Percentiles rank a stretch among this genome's conserved stretches.
These are phyloP conservation scores for Colletotrichum ledebouriae DNA, from an alignment of 2,329 filamentous ascomycete species.

Conservation along the genomic window DNA sequence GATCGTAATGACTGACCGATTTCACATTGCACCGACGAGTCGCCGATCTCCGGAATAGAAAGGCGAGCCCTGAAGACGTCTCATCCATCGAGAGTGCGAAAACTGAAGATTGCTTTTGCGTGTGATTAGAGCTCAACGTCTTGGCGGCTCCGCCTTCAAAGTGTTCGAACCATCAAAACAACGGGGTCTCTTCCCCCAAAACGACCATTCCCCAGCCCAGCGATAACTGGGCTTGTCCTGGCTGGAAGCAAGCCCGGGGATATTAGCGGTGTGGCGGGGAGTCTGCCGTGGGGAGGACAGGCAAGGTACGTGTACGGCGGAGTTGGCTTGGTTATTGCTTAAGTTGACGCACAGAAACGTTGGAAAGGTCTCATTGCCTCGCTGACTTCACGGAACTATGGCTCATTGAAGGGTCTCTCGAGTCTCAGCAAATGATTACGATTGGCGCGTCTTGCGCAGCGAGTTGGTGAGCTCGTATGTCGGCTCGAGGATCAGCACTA, in stretches of 20 bases:
- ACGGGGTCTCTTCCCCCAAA: constrained; percentile 4
- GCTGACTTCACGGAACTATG: too few relatives aligned
- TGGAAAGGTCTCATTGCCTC: neutral
- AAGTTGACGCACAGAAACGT: constrained; percentile 11
- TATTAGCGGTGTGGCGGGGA: constrained; percentile 18
- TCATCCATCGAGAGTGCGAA: neutral
- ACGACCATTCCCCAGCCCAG: neutral
- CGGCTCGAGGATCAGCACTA: too few relatives aligned
- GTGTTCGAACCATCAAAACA: constrained; percentile 1
- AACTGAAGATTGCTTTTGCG: constrained; percentile 14
- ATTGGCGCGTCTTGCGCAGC: too few relatives aligned
- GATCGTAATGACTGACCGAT: constrained; percentile 10
- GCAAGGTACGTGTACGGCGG: neutral
- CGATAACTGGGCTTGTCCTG: neutral
- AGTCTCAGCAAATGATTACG: too few relatives aligned
- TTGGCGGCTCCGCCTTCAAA: constrained; percentile 6
- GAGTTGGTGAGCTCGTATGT: too few relatives aligned
- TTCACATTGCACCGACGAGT: neutral
- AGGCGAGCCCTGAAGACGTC: neutral
- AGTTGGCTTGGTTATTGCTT: neutral
- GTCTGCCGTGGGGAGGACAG: neutral
- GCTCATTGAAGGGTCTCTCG: too few relatives aligned
- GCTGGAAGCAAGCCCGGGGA: neutral
- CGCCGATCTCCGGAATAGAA: neutral
- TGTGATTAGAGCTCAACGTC: neutral